phyloP scores from a whole-genome alignment of 2,329 filamentous ascomycete genomes.

The Penicillium sp. region DNA sequence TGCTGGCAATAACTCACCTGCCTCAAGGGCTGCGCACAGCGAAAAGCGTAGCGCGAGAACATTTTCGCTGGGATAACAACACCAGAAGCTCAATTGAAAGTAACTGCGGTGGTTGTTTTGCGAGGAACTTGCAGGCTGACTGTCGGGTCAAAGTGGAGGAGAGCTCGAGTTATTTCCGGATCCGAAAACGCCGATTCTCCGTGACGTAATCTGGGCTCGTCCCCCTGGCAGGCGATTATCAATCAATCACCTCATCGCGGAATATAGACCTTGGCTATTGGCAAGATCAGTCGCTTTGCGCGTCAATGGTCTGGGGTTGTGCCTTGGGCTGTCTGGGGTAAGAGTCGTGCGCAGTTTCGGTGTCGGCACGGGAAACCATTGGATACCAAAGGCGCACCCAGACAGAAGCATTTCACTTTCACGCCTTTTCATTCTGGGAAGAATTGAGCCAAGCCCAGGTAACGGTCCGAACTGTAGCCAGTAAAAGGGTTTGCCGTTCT shows the following conservation, averaged over 20 bases:
- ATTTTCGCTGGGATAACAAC: conserved; percentile 53
- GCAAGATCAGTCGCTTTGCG: neutral
- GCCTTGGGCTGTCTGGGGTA: neutral
- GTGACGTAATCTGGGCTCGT: conserved; percentile 9
- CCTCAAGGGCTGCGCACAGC: conserved; percentile 68
- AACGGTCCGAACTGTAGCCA: no score
- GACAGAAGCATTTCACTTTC: neutral
- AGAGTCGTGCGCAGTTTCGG: neutral
- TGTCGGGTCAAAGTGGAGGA: conserved; percentile 15
- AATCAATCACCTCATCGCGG: conserved; percentile 3
- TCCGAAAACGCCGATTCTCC: conserved; percentile 6
- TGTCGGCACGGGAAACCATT: neutral
- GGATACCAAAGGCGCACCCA: no score
- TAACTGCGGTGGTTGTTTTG: conserved; percentile 16
- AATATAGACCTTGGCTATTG: neutral
- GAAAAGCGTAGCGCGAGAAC: conserved; percentile 70
- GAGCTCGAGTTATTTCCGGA: conserved; percentile 2
- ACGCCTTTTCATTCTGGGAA: no score
- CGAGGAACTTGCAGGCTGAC: conserved; percentile 1
- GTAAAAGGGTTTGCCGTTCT: no score
- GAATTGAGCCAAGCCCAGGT: no score
- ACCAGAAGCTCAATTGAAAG: conserved; percentile 23
- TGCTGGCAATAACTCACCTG: conserved; percentile 55
- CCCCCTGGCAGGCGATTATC: conserved; percentile 14
- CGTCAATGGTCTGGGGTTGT: neutral